Evolutionary conservation across 768 basidiomycete species (phyloP).

Genomic region (Leccinum rimulosum): DNA sequence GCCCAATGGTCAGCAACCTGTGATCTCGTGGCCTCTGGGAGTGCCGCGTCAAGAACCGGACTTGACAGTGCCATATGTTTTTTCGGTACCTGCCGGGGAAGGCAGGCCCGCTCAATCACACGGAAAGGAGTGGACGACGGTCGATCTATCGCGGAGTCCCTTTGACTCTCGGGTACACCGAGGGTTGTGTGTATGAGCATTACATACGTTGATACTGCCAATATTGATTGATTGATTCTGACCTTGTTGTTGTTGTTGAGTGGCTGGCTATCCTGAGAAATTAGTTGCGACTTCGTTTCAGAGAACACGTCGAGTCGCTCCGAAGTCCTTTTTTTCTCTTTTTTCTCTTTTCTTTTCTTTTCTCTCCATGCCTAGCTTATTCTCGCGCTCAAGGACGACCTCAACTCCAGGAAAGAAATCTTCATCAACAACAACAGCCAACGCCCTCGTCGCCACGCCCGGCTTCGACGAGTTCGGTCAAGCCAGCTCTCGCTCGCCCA

Average conservation of each 20-base stretch:
- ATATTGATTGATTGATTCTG: background rate
- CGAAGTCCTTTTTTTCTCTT: slow-evolving; percentile 9
- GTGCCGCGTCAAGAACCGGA: background rate
- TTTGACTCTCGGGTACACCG: background rate
- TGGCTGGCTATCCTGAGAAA: slow-evolving; percentile 29
- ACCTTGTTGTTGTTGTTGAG: background rate
- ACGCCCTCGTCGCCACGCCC: slow-evolving; percentile 9
- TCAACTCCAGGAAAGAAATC: slow-evolving; percentile 51
- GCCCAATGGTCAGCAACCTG: background rate
- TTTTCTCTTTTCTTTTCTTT: background rate
- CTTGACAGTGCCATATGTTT: slow-evolving; percentile 1
- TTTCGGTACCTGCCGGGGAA: background rate
- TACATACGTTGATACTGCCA: background rate
- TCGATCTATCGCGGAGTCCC: slow-evolving; percentile 2
- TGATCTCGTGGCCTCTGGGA: background rate
- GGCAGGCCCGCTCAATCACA: background rate
- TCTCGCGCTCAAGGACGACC: slow-evolving; percentile 65
- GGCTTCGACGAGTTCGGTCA: slow-evolving; percentile 66
- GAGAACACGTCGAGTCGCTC: slow-evolving; percentile 5
- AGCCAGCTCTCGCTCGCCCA: slow-evolving; percentile 33
- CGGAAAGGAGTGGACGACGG: slow-evolving; percentile 1
- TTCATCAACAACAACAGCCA: slow-evolving; percentile 1
- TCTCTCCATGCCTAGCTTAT: slow-evolving; percentile 66
- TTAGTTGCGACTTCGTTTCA: slow-evolving; percentile 14
- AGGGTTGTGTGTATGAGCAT: background rate